Evolutionary conservation across 306 rosid genomes (phyloP).

Genomic region (Oxytropis ochrocephala): DNA sequence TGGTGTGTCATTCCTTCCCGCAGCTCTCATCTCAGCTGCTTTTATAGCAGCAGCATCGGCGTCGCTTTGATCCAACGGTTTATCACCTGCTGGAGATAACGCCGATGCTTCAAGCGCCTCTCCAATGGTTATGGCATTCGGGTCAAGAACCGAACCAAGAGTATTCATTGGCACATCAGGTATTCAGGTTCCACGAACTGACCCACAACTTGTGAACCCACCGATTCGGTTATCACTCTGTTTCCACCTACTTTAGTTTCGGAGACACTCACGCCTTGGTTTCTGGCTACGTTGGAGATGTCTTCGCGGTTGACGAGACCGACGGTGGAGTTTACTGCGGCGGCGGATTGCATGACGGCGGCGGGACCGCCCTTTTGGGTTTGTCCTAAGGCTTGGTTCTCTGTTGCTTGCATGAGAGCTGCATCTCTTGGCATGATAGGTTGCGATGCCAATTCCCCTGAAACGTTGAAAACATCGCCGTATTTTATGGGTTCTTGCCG

Average conservation of each 20-base stretch:
- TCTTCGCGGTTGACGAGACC: conserved; percentile 26
- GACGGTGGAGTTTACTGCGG: conserved; percentile 20
- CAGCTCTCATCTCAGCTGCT: conserved; percentile 43
- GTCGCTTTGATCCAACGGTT: conserved; percentile 44
- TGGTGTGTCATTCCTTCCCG: not conserved
- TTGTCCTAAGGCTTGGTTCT: conserved; percentile 40
- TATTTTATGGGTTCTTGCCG: conserved; percentile 41
- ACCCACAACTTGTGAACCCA: conserved; percentile 45
- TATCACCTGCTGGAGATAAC: conserved; percentile 19
- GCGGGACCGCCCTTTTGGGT: conserved; percentile 57
- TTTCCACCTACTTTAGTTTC: conserved; percentile 25
- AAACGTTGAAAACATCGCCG: conserved; percentile 58
- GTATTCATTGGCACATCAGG: conserved; percentile 29
- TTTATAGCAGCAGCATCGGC: conserved; percentile 45
- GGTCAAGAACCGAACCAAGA: conserved; percentile 25
- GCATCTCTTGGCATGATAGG: conserved; percentile 46
- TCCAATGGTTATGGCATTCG: conserved; percentile 45
- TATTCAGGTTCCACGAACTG: conserved; percentile 46
- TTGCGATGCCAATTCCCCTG: conserved; percentile 41
- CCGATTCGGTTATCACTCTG: conserved; percentile 34
- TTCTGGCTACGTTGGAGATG: conserved; percentile 14
- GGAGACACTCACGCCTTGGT: conserved; percentile 36
- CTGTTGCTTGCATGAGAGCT: conserved; percentile 54
- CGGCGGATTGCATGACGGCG: conserved; percentile 60
- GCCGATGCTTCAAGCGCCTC: conserved; percentile 59